Evolutionary conservation across 495 filamentous ascomycete genomes (phyloP), one percentile per base, ranked within the genome.

Genomic region (Xylaria sp.): DNA sequence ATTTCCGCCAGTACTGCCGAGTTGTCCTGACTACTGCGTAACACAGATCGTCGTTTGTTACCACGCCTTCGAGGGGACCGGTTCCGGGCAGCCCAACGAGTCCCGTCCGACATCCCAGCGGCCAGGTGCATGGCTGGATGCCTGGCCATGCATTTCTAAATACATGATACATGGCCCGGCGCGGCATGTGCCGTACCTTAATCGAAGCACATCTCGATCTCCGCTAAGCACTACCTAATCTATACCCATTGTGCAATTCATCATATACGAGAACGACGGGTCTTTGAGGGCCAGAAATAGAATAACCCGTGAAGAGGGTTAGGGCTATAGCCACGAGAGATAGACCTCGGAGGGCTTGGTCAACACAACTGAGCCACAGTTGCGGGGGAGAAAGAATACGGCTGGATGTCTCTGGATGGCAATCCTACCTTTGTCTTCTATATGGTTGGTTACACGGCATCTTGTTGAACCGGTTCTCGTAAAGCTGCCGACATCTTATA

Each of bases 11-110:
- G 29, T 19, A 1, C 29, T 44, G 57, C 55, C 57, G 43, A 46
- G 67, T 61, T 52, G 67, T 57, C 58, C 41, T 63, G 59, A 11
- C 44, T 63, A 55, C 58, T 50, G 68, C 15, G 64, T 55, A 26
- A 55, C 46, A 63, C 58, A 40, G 57, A 62, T 61, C n/a, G 29
- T 53, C 46, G 35, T 8, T 29, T 58, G 43, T 26, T 53, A 19
- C 43, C 67, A 31, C 14, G 41, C 64, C 21, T 26, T 26, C 1
- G 64, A 61, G 29, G 43, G 3, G 4, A 29, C 68, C 58, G 68
- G 68, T 70, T 70, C 58, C 68, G 68, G 57, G 11, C 21, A n/a
- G 15, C 44, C 48, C 33, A 29, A 29, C 41, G 24, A 26, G 29
- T 43, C 15, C 67, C 53, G 67, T 35, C 43, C 67, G 40, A 46